Evolutionary conservation across 176 grass and related monocot species (phyloP), one percentile per base, ranked within the genome.

Genomic region (Oryza officinalis): DNA sequence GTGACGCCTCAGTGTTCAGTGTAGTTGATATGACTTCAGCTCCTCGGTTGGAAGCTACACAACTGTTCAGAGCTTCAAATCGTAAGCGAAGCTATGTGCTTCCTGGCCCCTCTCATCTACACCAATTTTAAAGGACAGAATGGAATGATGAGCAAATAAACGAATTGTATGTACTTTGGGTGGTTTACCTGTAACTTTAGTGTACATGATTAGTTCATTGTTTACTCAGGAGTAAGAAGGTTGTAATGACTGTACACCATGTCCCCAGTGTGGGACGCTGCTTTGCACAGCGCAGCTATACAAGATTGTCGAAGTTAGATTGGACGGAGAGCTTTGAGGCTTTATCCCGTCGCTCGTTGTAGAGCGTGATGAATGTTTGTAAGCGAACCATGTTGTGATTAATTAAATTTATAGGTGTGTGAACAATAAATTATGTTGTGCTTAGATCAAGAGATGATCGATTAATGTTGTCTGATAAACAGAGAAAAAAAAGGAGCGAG

Each of bases 141-240:
- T 43, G 12, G 2, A 28, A 33, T 27, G 27, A 43, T 76, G 45
- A 20, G 66, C 63, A 72, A 72, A 20, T 74, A 54, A 64, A 66
- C 35, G 41, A 60, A 47, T 50, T 70, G 47, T 9, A 43, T 76
- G 71, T 65, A 72, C 45, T 63, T 49, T 1, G 15, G 13, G 71
- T 44, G 74, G 83, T 40, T 88, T 45, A 88, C 69, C 63, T 83
- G 67, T 88, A 83, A 88, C 57, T 44, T 67, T 80, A 92, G 72
- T 88, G 89, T 91, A 88, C 85, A 91, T 88, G 85, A 18, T 54
- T 88, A 91, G 78, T 44, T 85, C 63, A 71, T 63, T 80, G 35
- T 68, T 88, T 67, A 52, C 27, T 57, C 79, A 32, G 77, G 72
- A 85, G 44, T 57, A 78, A 52, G 18, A 63, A 79, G 47, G 38